Conservation (phyloP, 441 rosid species). For the Mallotus repandus region DNA sequence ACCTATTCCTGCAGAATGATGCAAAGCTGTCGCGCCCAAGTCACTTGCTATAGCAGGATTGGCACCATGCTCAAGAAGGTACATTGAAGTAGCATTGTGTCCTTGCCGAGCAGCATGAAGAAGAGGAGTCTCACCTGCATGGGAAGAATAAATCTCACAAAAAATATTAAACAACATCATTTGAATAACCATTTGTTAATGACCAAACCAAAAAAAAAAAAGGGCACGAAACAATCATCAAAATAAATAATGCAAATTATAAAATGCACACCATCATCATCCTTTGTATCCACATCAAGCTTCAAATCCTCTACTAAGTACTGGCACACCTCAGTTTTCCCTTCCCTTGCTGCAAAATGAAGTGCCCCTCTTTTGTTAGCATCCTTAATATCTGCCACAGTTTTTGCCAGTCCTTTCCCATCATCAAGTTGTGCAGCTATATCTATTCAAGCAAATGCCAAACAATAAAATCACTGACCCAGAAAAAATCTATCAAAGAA, state of each 20-base stretch:
- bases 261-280: constrained; percentile 66
- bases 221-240: not conserved
- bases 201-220: not conserved
- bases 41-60: constrained; percentile 69
- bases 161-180: not conserved
- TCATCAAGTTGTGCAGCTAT: constrained; percentile 76
- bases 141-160: constrained; percentile 17
- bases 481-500: not conserved
- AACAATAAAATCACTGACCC: constrained; percentile 8
- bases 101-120: constrained; percentile 93
- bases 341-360: constrained; percentile 96
- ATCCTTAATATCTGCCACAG: constrained; percentile 81
- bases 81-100: constrained; percentile 65
- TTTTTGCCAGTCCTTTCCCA: constrained; percentile 62
- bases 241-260: not conserved
- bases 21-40: constrained; percentile 82
- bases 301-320: constrained; percentile 81
- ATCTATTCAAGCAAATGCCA: constrained; percentile 38
- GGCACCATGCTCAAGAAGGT: constrained; percentile 77
- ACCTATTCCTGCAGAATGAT: constrained; percentile 92
- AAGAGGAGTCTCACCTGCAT: constrained; percentile 88
- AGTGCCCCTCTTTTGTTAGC: constrained; percentile 92
- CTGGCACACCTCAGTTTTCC: constrained; percentile 73
- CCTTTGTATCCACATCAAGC: constrained; percentile 61
- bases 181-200: not conserved